phyloP scores from a whole-genome alignment of 2,329 filamentous ascomycete genomes.

The Fusarium sp. region DNA sequence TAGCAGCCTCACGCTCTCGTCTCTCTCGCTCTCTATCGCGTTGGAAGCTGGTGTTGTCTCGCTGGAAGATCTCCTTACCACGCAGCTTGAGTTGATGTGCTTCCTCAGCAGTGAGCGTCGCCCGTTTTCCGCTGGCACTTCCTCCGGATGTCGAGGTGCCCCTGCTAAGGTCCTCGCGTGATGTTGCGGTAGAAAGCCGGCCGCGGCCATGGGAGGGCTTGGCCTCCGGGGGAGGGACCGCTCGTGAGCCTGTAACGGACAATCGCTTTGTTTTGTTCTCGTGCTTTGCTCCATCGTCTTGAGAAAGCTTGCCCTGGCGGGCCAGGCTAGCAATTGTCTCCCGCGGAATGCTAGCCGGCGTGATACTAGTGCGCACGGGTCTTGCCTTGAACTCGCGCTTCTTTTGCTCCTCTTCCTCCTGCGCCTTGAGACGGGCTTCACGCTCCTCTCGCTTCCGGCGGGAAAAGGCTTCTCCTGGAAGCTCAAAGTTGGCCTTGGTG shows the following conservation, averaged over 20 bases:
- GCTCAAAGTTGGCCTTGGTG: conserved; percentile 69
- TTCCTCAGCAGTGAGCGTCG: conserved; percentile 63
- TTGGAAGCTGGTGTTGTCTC: conserved; percentile 60
- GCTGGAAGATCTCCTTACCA: conserved; percentile 65
- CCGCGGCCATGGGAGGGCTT: conserved; percentile 42
- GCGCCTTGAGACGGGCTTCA: conserved; percentile 65
- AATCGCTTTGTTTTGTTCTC: conserved; percentile 42
- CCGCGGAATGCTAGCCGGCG: conserved; percentile 59
- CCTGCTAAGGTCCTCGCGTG: conserved; percentile 49
- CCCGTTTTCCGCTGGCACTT: conserved; percentile 59
- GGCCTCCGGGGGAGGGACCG: conserved; percentile 5
- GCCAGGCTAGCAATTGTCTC: conserved; percentile 70
- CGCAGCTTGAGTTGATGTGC: conserved; percentile 63
- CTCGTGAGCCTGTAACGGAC: conserved; percentile 34
- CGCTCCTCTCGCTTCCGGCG: conserved; percentile 67
- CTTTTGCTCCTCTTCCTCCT: conserved; percentile 71
- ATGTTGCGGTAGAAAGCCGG: conserved; percentile 40
- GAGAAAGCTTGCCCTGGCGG: conserved; percentile 59
- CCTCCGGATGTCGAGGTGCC: conserved; percentile 60
- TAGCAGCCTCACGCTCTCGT: conserved; percentile 64
- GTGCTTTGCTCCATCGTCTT: conserved; percentile 38
- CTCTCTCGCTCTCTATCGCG: conserved; percentile 65
- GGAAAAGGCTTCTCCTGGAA: conserved; percentile 72
- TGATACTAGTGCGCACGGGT: conserved; percentile 62
- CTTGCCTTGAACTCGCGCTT: conserved; percentile 74